Base-by-base conservation (phyloP, 495 filamentous ascomycete genomes). In the Platismatia glauca region DNA sequence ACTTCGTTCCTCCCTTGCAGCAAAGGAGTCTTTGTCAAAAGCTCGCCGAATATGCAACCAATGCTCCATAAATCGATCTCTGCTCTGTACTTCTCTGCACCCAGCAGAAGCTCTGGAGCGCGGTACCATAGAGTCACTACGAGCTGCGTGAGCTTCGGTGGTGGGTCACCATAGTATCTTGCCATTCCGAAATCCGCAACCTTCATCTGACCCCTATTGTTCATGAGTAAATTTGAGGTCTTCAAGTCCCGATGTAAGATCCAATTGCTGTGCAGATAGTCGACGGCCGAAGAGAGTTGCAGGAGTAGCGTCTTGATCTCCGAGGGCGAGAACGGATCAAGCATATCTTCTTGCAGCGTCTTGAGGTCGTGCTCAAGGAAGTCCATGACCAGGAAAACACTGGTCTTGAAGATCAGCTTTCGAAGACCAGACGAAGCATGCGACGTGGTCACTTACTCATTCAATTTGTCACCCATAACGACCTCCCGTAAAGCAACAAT, bases 61-160 rank as follows among this genome's bases (percentile, higher is more conserved):
- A 97, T 77, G 73, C 88, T 92, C 94, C 94, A 98, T 81, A 96
- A 86, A 75, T 98, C 94, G 62, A 98, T 80, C 65, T 88, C 84
- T 1, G 77, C 71, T 55, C 82, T 86, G 78, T 98, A 98, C 27
- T 79, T 81, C 43, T 83, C 81, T 1, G 89, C 81, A 33, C 94
- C 94, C 15, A 98, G 81, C 7, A 98, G 82, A 22, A 98, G 80
- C 72, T 97, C 94, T 0, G 94, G 94, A 0, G 90, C 81, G 34
- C 94, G 88, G 74, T 98, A 98, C 94, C 94, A 98, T 11, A 98
- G 85, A 7, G 94, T 98, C 24, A 97, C 94, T 64, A 98, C 93
- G 24, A 97, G 84, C 72, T 94, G 89, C 12, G 94, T 97, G 58
- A 97, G 80, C 55, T 93, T 89, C 0, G 86, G 84, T 8, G 86